Percentiles rank a stretch among this genome's conserved stretches.
These are phyloP conservation scores for Metarhizium guizhouense DNA, from an alignment of 2,329 filamentous ascomycete species.

Conservation along the genomic window DNA sequence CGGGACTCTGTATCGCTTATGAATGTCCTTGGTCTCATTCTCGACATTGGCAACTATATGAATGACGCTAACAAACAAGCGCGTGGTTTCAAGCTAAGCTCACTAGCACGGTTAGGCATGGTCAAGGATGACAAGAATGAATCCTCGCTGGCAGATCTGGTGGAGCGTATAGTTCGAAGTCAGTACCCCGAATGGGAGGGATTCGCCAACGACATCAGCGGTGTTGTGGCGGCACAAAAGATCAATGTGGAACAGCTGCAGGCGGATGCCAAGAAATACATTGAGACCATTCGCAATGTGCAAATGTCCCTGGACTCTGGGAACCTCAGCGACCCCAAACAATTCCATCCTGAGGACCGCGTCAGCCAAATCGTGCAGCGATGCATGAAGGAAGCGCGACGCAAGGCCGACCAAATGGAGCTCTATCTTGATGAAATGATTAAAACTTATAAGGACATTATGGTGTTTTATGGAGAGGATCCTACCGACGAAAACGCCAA, in stretches of 20 bases:
- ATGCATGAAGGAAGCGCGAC: slow-evolving; percentile 90
- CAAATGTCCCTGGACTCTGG: slow-evolving; percentile 87
- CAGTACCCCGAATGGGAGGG: slow-evolving; percentile 94
- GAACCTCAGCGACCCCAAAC: slow-evolving; percentile 91
- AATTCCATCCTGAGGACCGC: slow-evolving; percentile 95
- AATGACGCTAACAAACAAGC: slow-evolving; percentile 99
- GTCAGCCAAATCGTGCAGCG: slow-evolving; percentile 86
- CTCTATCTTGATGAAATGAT: slow-evolving; percentile 90
- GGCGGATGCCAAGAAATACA: slow-evolving; percentile 80
- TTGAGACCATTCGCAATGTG: slow-evolving; percentile 89
- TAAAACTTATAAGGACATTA: slow-evolving; percentile 86
- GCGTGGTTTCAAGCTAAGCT: slow-evolving; percentile 94
- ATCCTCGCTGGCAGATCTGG: slow-evolving; percentile 87
- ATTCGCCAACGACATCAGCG: slow-evolving; percentile 75
- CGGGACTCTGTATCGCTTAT: slow-evolving; percentile 88
- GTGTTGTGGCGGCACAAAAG: slow-evolving; percentile 74
- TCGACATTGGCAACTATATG: slow-evolving; percentile 99
- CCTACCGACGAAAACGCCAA: slow-evolving; percentile 84
- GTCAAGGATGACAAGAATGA: slow-evolving; percentile 99
- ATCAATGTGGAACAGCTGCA: slow-evolving; percentile 91
- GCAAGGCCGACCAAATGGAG: slow-evolving; percentile 93
- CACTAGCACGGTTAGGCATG: slow-evolving; percentile 86
- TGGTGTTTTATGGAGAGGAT: slow-evolving; percentile 95
- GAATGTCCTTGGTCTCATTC: slow-evolving; percentile 90
- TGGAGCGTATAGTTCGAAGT: slow-evolving; percentile 91